phyloP scores from a whole-genome alignment of 2,329 filamentous ascomycete species.

The Beauveria australis region DNA sequence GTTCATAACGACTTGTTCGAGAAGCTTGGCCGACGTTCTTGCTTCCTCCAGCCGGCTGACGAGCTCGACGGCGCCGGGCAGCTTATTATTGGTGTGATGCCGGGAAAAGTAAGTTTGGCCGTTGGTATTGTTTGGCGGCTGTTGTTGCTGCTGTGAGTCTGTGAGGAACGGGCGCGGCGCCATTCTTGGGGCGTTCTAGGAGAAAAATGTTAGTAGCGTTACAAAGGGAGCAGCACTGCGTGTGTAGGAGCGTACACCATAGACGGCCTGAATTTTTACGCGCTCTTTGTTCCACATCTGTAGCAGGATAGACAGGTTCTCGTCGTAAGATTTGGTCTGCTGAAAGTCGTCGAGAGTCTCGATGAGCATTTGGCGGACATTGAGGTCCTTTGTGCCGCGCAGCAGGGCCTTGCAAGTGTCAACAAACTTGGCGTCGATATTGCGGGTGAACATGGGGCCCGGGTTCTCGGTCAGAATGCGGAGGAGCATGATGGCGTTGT shows the following conservation, averaged over 20 bases:
- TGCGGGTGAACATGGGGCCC: slow-evolving; percentile 80
- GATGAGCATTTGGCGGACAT: slow-evolving; percentile 76
- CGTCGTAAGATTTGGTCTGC: slow-evolving; percentile 62
- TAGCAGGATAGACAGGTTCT: slow-evolving; percentile 61
- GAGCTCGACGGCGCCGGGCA: slow-evolving; percentile 69
- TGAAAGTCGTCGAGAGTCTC: slow-evolving; percentile 80
- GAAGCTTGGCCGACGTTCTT: slow-evolving; percentile 77
- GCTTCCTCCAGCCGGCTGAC: slow-evolving; percentile 82
- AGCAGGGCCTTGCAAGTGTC: slow-evolving; percentile 68
- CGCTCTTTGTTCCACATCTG: slow-evolving; percentile 91
- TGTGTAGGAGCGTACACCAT: slow-evolving; percentile 34
- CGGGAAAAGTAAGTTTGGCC: slow-evolving; percentile 50
- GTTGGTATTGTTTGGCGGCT: slow-evolving; percentile 20
- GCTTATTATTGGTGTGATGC: slow-evolving; percentile 35
- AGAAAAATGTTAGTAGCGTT: not conserved
- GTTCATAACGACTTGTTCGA: slow-evolving; percentile 85
- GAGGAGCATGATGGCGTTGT: slow-evolving; percentile 93
- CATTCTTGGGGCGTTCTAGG: not conserved
- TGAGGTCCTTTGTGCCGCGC: slow-evolving; percentile 60
- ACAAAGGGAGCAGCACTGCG: not conserved
- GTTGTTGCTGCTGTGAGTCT: not conserved
- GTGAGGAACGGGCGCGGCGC: slow-evolving; percentile 1
- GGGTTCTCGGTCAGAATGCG: slow-evolving; percentile 91
- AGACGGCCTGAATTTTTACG: slow-evolving; percentile 48
- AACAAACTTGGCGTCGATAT: slow-evolving; percentile 79